phyloP scores from a whole-genome alignment of 1,284 basidiomycete species.

The Leccinum pallidistipes region DNA sequence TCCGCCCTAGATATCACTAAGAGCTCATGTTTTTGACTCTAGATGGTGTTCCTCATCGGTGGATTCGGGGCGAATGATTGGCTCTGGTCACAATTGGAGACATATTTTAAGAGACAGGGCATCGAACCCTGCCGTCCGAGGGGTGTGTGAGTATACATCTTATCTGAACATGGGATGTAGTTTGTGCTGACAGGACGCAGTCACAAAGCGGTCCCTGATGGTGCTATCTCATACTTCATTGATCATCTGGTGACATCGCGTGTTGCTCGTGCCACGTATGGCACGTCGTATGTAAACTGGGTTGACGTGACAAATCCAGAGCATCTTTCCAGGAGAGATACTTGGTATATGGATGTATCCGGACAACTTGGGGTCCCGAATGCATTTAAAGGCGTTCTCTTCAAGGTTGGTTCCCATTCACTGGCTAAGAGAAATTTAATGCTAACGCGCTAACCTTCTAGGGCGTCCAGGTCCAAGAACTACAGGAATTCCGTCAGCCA shows the following conservation, averaged over 20 bases:
- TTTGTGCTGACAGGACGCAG: slow-evolving; percentile 1
- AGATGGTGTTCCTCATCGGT: slow-evolving; percentile 39
- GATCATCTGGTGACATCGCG: slow-evolving; percentile 18
- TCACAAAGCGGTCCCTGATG: slow-evolving; percentile 21
- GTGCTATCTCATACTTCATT: slow-evolving; percentile 16
- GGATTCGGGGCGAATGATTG: slow-evolving; percentile 31
- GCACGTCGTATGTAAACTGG: background rate
- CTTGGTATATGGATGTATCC: slow-evolving; percentile 3
- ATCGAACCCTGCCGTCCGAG: slow-evolving; percentile 16
- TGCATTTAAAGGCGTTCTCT: slow-evolving; percentile 8
- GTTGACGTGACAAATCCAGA: slow-evolving; percentile 6
- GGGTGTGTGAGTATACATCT: slow-evolving; percentile 7
- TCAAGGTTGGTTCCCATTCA: slow-evolving; percentile 1
- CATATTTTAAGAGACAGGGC: slow-evolving; percentile 14
- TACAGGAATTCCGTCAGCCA: slow-evolving; percentile 12
- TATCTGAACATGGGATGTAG: background rate
- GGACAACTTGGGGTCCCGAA: slow-evolving; percentile 9
- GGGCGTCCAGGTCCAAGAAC: slow-evolving; percentile 13
- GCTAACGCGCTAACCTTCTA: background rate
- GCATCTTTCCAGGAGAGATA: slow-evolving; percentile 9
- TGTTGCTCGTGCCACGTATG: slow-evolving; percentile 19
- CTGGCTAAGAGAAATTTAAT: background rate
- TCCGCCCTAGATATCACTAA: background rate
- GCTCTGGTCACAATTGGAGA: slow-evolving; percentile 15
- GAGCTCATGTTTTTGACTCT: background rate